A percentile compares a stretch with the other conserved stretches of the same genome.
Evolutionary conservation across 257 asterid species (phyloP).

Genomic region (Coffea eugenioides): DNA sequence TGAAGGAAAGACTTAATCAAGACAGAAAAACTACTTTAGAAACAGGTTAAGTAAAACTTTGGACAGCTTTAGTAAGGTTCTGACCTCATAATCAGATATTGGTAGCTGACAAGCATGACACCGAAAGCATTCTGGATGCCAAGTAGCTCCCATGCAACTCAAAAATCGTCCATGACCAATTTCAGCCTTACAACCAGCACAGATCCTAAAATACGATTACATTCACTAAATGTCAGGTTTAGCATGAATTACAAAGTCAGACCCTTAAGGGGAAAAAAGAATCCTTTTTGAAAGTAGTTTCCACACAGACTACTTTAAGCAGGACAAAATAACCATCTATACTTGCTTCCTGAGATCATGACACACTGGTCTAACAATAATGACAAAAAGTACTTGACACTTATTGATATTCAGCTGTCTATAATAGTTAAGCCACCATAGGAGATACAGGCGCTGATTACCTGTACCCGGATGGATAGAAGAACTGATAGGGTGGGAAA

Average conservation of each 20-base stretch:
- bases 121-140: slow-evolving; percentile 99
- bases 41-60: slow-evolving; percentile 8
- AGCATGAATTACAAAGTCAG: slow-evolving; percentile 3
- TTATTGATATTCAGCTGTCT: no score
- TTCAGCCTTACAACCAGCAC: slow-evolving; percentile 93
- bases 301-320: background rate
- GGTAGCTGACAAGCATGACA: slow-evolving; percentile 79
- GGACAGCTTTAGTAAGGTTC: slow-evolving; percentile 19
- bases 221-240: slow-evolving; percentile 8
- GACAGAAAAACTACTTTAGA: background rate
- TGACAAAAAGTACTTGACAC: background rate
- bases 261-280: background rate
- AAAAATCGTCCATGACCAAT: slow-evolving; percentile 89
- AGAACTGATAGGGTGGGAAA: slow-evolving; percentile 50
- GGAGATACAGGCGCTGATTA: slow-evolving; percentile 23
- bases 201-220: slow-evolving; percentile 51
- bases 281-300: background rate
- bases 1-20: background rate
- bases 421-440: background rate
- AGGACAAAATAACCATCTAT: background rate
- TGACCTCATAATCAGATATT: slow-evolving; percentile 94
- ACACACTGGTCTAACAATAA: background rate
- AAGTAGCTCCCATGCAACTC: slow-evolving; percentile 90
- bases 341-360: background rate
- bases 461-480: slow-evolving; percentile 66